Percentiles rank a stretch among this genome's conserved stretches.
These are phyloP conservation scores for Auxenochlorella protothecoides DNA, from an alignment of 139 green algal species.

Conservation along the genomic window DNA sequence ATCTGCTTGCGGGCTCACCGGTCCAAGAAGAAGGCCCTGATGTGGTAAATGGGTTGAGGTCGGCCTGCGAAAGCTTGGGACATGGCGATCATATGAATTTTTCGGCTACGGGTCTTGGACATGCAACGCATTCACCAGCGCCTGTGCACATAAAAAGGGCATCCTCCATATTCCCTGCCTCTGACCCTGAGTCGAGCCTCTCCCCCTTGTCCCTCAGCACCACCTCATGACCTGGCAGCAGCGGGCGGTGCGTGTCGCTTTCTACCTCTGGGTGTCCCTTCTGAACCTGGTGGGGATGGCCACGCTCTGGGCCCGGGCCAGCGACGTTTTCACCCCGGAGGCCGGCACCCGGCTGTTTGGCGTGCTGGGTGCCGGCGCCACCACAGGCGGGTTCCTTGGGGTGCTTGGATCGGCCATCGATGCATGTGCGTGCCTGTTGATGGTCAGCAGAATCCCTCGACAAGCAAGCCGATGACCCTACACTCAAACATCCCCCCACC, in stretches of 20 bases:
- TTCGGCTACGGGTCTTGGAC: too few species aligned
- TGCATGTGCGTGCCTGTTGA: background rate
- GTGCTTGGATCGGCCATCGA: background rate
- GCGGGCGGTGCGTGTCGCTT: conserved; percentile 28
- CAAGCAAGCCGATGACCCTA: too few species aligned
- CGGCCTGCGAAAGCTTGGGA: background rate
- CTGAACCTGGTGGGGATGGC: conserved; percentile 60
- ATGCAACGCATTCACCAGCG: too few species aligned
- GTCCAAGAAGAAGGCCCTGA: background rate
- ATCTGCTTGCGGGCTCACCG: background rate
- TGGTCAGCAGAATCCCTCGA: background rate
- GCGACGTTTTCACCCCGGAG: conserved; percentile 49
- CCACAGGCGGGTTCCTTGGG: conserved; percentile 8
- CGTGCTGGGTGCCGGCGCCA: conserved; percentile 38
- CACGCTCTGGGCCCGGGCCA: conserved; percentile 58
- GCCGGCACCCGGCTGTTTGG: conserved; percentile 48
- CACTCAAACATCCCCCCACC: background rate
- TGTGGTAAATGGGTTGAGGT: too few species aligned
- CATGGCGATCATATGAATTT: background rate
- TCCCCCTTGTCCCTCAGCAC: too few species aligned
- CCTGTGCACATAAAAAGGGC: background rate
- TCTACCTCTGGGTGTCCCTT: conserved; percentile 62
- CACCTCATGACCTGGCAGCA: conserved; percentile 2
- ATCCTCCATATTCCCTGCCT: background rate
- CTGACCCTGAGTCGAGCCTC: too few species aligned